These are phyloP conservation scores for Yamadazyma jaroonii DNA, from an alignment of 1,139 yeast genomes.

Conservation along the genomic window DNA sequence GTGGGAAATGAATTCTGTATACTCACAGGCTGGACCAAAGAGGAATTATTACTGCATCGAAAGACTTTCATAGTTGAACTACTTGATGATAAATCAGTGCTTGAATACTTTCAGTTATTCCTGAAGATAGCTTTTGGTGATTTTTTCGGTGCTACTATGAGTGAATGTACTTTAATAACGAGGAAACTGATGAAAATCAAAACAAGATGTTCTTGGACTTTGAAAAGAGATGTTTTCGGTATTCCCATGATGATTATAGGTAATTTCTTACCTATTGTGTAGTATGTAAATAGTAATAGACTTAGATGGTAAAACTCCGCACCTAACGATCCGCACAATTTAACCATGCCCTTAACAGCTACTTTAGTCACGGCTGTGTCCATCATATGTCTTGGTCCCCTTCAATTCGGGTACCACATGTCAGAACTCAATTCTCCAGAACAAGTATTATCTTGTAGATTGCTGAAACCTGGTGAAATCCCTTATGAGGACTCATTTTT, in stretches of 20 bases:
- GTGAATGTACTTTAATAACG: slow-evolving; percentile 73
- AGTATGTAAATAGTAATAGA: too few species aligned
- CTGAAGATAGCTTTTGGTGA: slow-evolving; percentile 89
- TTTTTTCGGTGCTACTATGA: slow-evolving; percentile 85
- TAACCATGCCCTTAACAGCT: slow-evolving; percentile 18
- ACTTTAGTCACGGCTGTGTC: slow-evolving; percentile 29
- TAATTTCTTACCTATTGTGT: slow-evolving; percentile 74
- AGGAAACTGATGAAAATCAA: slow-evolving; percentile 53
- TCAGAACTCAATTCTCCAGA: slow-evolving; percentile 49
- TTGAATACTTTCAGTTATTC: slow-evolving; percentile 84
- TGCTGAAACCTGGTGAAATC: slow-evolving; percentile 27
- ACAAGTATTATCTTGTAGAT: slow-evolving; percentile 36
- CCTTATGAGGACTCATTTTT: slow-evolving; percentile 36
- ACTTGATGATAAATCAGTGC: slow-evolving; percentile 82
- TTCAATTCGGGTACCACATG: slow-evolving; percentile 52
- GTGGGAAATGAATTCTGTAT: slow-evolving; percentile 91
- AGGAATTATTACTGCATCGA: slow-evolving; percentile 50
- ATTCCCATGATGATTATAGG: slow-evolving; percentile 92
- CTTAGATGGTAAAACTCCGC: too few species aligned
- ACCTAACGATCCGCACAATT: too few species aligned
- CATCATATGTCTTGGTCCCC: slow-evolving; percentile 42
- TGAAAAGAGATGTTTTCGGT: slow-evolving; percentile 64
- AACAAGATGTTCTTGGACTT: slow-evolving; percentile 87
- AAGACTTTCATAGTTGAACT: slow-evolving; percentile 81
- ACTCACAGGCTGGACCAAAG: slow-evolving; percentile 84